Conservation (phyloP, 73 alveolate genomes). For the Stentor coeruleus region DNA sequence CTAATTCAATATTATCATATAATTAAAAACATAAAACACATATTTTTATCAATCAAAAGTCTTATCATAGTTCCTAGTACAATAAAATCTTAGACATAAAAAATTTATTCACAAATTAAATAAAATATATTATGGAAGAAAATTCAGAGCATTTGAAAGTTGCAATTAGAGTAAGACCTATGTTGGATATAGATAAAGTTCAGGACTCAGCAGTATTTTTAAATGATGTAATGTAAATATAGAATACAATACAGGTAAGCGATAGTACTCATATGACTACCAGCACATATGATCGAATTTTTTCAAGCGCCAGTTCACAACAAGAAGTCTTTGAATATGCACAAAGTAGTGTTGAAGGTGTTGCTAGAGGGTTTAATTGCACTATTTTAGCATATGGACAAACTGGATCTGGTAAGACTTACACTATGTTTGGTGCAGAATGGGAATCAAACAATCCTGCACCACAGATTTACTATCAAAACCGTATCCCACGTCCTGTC, state of each 20-base stretch:
- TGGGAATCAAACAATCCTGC: slow-evolving; percentile 45
- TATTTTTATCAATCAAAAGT: no score
- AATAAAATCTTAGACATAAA: no score
- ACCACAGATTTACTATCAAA: slow-evolving; percentile 1
- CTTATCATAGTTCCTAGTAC: no score
- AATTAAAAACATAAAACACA: no score
- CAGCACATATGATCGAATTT: slow-evolving; percentile 70
- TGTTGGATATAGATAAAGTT: slow-evolving; percentile 15
- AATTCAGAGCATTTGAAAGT: slow-evolving; percentile 42
- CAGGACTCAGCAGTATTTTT: not conserved
- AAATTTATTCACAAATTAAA: no score
- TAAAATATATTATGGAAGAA: not conserved
- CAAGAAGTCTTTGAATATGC: slow-evolving; percentile 62
- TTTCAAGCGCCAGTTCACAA: slow-evolving; percentile 62
- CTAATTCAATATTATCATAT: no score
- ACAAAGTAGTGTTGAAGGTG: slow-evolving; percentile 54
- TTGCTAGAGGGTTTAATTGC: slow-evolving; percentile 89
- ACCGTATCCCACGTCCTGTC: not conserved
- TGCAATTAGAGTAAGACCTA: slow-evolving; percentile 48
- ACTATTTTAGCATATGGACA: slow-evolving; percentile 94
- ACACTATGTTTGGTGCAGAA: slow-evolving; percentile 87
- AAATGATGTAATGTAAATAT: not conserved
- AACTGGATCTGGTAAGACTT: slow-evolving; percentile 99
- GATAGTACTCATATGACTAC: slow-evolving; percentile 42
- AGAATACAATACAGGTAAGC: slow-evolving; percentile 50